phyloP scores from a whole-genome alignment of 2,329 filamentous ascomycete genomes.

The Piedraia hortae region DNA sequence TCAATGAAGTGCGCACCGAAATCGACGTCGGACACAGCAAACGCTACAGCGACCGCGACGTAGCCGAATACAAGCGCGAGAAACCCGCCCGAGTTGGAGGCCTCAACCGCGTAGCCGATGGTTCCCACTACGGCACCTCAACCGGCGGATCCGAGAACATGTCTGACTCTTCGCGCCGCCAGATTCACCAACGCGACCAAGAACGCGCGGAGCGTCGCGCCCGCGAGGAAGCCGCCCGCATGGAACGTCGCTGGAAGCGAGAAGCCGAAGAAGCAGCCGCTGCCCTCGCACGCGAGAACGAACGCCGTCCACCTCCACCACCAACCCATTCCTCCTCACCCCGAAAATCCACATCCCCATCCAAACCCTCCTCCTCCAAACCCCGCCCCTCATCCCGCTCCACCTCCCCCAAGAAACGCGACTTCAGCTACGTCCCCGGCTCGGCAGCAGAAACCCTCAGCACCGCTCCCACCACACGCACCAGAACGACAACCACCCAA shows the following conservation, averaged over 20 bases:
- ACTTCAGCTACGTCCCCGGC: constrained; percentile 11
- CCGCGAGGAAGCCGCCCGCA: constrained; percentile 14
- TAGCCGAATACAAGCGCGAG: constrained; percentile 66
- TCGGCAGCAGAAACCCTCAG: constrained; percentile 10
- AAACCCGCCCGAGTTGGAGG: constrained; percentile 67
- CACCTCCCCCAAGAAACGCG: constrained; percentile 10
- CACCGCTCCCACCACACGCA: constrained; percentile 18
- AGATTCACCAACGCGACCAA: constrained; percentile 8
- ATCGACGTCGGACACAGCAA: constrained; percentile 12
- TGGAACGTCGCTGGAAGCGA: constrained; percentile 15
- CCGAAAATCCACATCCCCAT: constrained; percentile 8
- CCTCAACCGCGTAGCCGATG: constrained; percentile 55
- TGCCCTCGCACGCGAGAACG: constrained; percentile 11
- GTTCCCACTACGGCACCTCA: constrained; percentile 39
- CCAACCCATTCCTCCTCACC: constrained; percentile 4
- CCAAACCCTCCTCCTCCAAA: constrained; percentile 7
- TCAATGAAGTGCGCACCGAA: constrained; percentile 10
- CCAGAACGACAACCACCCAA: constrained; percentile 9
- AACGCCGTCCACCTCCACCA: constrained; percentile 5
- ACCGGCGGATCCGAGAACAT: constrained; percentile 32
- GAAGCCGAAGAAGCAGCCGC: constrained; percentile 16
- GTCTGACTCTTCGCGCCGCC: constrained; percentile 17
- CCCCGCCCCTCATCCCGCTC: constrained; percentile 7
- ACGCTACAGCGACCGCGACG: constrained; percentile 31
- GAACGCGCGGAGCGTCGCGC: constrained; percentile 15